These are phyloP conservation scores for Pseudogymnoascus sp. DNA, from an alignment of 2,329 filamentous ascomycete genomes.

Conservation along the genomic window DNA sequence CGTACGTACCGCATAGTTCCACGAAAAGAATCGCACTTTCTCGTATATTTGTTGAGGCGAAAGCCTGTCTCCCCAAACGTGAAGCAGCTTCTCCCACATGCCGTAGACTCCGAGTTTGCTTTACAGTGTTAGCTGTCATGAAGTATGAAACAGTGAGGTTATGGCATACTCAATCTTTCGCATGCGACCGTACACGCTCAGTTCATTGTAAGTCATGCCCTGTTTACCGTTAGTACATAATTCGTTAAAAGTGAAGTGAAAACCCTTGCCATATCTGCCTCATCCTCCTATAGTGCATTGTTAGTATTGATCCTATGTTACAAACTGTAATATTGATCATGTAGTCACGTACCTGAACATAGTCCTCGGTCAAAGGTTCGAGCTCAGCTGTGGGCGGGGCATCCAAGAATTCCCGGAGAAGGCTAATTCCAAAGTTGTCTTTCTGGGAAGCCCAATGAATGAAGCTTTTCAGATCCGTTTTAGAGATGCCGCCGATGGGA, in stretches of 20 bases:
- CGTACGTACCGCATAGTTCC: background rate
- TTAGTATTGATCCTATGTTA: background rate
- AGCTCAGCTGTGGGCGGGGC: constrained; percentile 55
- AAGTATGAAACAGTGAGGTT: background rate
- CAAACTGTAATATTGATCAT: background rate
- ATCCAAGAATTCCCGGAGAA: constrained; percentile 56
- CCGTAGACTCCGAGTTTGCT: constrained; percentile 38
- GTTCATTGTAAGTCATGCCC: constrained; percentile 44
- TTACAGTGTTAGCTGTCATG: background rate
- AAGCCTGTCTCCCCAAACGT: constrained; percentile 35
- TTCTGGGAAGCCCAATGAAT: constrained; percentile 52
- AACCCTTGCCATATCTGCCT: constrained; percentile 45
- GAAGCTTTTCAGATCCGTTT: constrained; percentile 50
- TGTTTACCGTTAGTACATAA: constrained; percentile 38
- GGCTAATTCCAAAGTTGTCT: constrained; percentile 47
- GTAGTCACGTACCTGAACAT: constrained; percentile 32
- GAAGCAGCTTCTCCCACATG: constrained; percentile 38
- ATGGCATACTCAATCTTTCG: constrained; percentile 32
- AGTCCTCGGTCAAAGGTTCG: constrained; percentile 55
- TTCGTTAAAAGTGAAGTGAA: constrained; percentile 37
- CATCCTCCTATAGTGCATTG: constrained; percentile 29
- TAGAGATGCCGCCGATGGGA: constrained; percentile 52
- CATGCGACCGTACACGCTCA: constrained; percentile 34
- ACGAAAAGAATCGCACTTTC: constrained; percentile 37
- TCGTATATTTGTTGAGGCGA: constrained; percentile 19